Evolutionary conservation across 2,329 filamentous ascomycete species (phyloP).

Genomic region (Cercospora sojina): DNA sequence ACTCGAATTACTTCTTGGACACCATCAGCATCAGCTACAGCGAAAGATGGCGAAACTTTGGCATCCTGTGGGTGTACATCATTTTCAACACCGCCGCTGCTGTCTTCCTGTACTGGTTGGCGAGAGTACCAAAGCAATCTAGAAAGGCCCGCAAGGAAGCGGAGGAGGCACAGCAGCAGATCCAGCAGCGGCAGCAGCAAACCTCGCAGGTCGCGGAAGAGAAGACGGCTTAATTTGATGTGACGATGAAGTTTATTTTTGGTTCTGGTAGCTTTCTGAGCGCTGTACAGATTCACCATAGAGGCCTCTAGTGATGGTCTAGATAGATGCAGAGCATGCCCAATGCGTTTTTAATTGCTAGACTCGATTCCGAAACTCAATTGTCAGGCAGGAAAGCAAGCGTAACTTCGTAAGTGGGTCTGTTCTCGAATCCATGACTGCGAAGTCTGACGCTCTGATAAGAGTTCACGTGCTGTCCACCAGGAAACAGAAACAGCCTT

Average conservation of each 20-base stretch:
- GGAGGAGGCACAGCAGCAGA: constrained; percentile 30
- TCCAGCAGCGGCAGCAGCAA: not conserved
- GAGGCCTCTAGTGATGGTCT: not conserved
- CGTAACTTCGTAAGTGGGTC: not conserved
- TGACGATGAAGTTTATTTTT: not conserved
- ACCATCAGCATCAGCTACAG: constrained; percentile 45
- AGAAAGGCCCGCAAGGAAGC: constrained; percentile 47
- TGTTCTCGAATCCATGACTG: not conserved
- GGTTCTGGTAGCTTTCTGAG: not conserved
- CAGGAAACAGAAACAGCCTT: not conserved
- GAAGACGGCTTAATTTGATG: not conserved
- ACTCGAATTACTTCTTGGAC: constrained; percentile 47
- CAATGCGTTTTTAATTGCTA: not conserved
- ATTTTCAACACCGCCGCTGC: constrained; percentile 54
- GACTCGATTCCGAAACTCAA: not conserved
- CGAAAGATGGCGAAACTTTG: constrained; percentile 54
- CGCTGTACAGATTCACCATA: not conserved
- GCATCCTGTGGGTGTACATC: constrained; percentile 54
- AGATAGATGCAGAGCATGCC: not conserved
- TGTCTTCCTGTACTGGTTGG: constrained; percentile 54
- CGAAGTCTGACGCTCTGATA: not conserved
- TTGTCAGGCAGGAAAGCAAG: not conserved
- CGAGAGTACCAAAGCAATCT: constrained; percentile 53
- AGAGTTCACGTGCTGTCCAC: not conserved
- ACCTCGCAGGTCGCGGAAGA: not conserved